Base-by-base conservation (phyloP, 257 asterid genomes). In the Striga asiatica region DNA sequence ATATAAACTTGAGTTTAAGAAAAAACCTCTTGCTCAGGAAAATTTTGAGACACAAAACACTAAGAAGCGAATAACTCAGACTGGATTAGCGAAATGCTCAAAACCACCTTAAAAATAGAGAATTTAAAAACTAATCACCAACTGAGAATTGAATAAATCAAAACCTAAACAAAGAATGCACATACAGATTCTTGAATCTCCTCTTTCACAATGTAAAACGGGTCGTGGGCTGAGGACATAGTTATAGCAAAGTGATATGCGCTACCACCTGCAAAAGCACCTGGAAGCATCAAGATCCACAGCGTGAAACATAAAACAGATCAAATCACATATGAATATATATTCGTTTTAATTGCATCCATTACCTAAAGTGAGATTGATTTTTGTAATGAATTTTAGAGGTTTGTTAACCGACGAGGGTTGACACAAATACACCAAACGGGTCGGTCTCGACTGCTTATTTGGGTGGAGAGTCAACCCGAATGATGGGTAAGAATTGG, bases 181-280 rank as follows among this genome's bases (percentile, higher is more conserved):
- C 91, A 81, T 76, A 86, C 98, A 62, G 96, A 86, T 58, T 89
- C 96, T 55, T 89, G 96, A 78, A 84, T 83, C 87, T 89, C 98
- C 72, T 86, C 98, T 76, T 83, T 89, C 35, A 89, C 96, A 63
- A 89, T 86, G 79, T 89, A 83, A 64, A 89, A 89, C 6, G 98
- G 98, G 70, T 89, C 98, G 66, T 89, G 93, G 45, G 93, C 96
- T 59, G 96, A 81, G 77, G 95, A 86, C 98, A 89, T 88, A 37
- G 16, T 64, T 51, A 35, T 20, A 41, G 24, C 66, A 68, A 54
- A 68, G 69, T 6, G 28, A 19, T 19, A 45, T 45, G 11, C 8
- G 11, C 49, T 17, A 11, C 22, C 49, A 42, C 50, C 52, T 46
- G 29, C 52, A 46, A 46, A 46, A 46, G 28, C 52, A 46, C 28